Percentiles rank a stretch among this genome's conserved stretches.
Evolutionary conservation across 352 stramenopile genomes (phyloP).

Genomic region (Pythium dissimile): DNA sequence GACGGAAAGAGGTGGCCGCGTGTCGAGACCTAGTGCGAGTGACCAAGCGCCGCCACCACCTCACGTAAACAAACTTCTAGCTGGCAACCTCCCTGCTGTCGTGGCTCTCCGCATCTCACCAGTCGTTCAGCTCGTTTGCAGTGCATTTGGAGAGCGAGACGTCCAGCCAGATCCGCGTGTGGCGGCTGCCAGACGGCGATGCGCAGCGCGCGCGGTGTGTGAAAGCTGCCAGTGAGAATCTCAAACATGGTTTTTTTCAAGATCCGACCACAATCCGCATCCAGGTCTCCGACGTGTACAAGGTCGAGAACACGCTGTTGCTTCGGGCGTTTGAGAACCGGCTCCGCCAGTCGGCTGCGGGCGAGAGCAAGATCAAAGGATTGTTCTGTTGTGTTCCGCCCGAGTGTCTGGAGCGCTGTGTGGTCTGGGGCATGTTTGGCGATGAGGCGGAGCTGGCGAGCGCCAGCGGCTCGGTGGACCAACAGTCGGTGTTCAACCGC

Average conservation of each 20-base stretch:
- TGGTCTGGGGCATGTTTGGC: constrained; percentile 60
- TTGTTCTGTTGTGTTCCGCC: constrained; percentile 64
- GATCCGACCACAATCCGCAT: constrained; percentile 9
- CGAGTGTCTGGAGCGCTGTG: constrained; percentile 48
- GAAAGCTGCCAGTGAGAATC: constrained; percentile 68
- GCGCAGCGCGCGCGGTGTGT: constrained; percentile 55
- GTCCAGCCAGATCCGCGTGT: constrained; percentile 43
- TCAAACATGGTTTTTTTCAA: constrained; percentile 50
- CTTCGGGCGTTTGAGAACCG: constrained; percentile 56
- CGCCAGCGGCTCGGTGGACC: background rate
- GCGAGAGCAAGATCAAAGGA: constrained; percentile 62
- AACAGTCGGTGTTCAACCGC: constrained; percentile 40
- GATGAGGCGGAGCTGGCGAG: background rate
- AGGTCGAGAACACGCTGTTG: constrained; percentile 69
- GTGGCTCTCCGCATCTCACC: no score
- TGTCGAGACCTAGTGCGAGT: constrained; percentile 29
- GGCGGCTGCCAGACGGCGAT: constrained; percentile 38
- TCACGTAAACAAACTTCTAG: no score
- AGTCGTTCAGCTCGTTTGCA: constrained; percentile 40
- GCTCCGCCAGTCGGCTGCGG: constrained; percentile 15
- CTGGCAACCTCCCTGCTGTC: no score
- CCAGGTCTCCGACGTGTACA: constrained; percentile 79
- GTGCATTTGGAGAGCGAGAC: constrained; percentile 69
- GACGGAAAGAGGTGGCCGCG: constrained; percentile 17
- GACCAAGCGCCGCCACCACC: constrained; percentile 39